Base-by-base conservation (phyloP, 441 rosid genomes). In the Populus tomentosa region DNA sequence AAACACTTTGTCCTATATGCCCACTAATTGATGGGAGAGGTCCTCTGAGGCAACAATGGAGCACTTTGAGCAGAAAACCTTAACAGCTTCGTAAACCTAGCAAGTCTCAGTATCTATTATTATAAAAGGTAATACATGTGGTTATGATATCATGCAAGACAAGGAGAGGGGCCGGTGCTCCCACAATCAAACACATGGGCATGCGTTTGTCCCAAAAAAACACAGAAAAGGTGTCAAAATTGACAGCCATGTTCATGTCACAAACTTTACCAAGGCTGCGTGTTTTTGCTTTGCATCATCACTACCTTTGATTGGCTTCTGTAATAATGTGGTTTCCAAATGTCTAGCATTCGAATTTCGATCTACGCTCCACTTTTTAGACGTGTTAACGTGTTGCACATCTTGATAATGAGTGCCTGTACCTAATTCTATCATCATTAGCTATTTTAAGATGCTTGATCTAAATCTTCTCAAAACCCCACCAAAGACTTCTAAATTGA, bases 181-280 rank as follows among this genome's bases (percentile, higher is more conserved):
- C 70, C 42, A 67, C 70, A 32, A 67, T 33, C 40, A 32, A 32
- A 13, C 20, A 67, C 70, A 30, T 18, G 70, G 42, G 70, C 70
- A 67, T 67, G 70, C 70, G 70, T 67, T 67, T 67, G 70, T 67
- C 70, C 70, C 42, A 32, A 18, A 20, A 30, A 18, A 21, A 67
- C 40, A 21, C 9, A 13, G 36, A 20, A 67, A 6, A 28, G n/a
- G 2, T 16, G 61, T 1, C 11, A 67, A 33, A 30, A 16, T 3
- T 32, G 42, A 32, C 35, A 32, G 42, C 18, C 36, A 30, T 32
- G 35, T 14, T 28, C 24, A 7, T 21, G 9, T 67, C 20, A 30
- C 13, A 6, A 14, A 16, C 40, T 67, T 67, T 14, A 13, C 21
- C 36, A 3, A 32, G 9, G 36, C 30, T 30, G 11, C 13, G 35